Evolutionary conservation across 2,329 filamentous ascomycete species (phyloP).

Genomic region (Epichloe bromicola): DNA sequence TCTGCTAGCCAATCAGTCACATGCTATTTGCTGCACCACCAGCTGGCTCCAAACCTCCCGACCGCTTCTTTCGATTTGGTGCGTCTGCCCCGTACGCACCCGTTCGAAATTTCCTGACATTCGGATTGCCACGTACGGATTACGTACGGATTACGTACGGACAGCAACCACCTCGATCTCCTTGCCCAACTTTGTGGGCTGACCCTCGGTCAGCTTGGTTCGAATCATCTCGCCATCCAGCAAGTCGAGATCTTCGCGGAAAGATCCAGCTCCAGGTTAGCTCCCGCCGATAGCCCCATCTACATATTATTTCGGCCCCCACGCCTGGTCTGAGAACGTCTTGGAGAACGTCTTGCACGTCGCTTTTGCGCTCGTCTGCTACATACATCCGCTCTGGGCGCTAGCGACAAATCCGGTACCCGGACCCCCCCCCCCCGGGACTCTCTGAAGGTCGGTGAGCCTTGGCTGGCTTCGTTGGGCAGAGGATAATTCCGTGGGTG

Average conservation of each 20-base stretch:
- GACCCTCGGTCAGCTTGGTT: constrained; percentile 1
- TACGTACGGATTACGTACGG: neutral
- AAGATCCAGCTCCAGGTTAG: neutral
- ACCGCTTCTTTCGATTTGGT: neutral
- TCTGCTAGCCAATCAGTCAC: constrained; percentile 4
- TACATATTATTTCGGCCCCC: neutral
- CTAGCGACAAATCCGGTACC: constrained; percentile 4
- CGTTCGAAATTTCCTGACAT: no score
- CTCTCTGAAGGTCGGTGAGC: constrained; percentile 5
- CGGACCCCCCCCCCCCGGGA: neutral
- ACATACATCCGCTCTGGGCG: neutral
- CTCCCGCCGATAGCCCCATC: neutral
- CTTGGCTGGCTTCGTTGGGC: neutral
- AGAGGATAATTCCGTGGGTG: neutral
- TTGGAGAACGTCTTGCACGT: neutral
- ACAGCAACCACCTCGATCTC: neutral
- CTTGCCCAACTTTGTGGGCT: neutral
- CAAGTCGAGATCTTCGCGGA: neutral
- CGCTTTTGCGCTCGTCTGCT: neutral
- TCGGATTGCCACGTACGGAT: no score
- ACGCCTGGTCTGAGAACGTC: neutral
- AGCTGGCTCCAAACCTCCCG: neutral
- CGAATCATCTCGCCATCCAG: neutral
- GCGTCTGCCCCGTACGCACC: no score
- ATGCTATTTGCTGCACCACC: neutral